Evolutionary conservation across 495 filamentous ascomycete species (phyloP).

Genomic region (Talaromyces borbonicus): DNA sequence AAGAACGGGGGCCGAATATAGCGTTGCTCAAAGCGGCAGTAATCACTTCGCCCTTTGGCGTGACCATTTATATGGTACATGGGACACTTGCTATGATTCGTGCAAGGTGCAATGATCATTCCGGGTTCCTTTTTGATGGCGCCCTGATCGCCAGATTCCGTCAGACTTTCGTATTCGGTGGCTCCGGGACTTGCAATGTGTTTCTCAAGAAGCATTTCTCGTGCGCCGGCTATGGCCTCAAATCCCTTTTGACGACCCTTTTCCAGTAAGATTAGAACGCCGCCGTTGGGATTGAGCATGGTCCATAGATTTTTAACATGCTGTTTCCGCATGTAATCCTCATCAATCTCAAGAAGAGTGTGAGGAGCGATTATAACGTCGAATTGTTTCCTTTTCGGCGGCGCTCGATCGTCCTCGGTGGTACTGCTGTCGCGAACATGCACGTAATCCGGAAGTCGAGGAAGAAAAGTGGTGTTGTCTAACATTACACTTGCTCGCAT

Average conservation of each 20-base stretch:
- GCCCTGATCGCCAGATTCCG: conserved; percentile 25
- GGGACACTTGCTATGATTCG: conserved; percentile 79
- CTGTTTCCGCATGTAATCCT: conserved; percentile 64
- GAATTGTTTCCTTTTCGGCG: conserved; percentile 62
- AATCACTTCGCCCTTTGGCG: conserved; percentile 67
- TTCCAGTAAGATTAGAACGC: conserved; percentile 78
- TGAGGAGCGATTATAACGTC: conserved; percentile 90
- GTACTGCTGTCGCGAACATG: conserved; percentile 44
- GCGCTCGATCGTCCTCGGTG: conserved; percentile 28
- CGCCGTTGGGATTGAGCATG: conserved; percentile 73
- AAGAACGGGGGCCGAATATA: conserved; percentile 76
- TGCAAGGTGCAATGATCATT: conserved; percentile 94
- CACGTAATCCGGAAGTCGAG: conserved; percentile 85
- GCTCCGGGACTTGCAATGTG: conserved; percentile 60
- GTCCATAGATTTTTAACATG: conserved; percentile 82
- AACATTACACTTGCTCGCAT: conserved; percentile 66
- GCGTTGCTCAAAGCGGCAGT: conserved; percentile 82
- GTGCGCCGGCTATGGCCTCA: conserved; percentile 78
- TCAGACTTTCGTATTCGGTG: conserved; percentile 29
- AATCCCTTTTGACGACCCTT: conserved; percentile 89
- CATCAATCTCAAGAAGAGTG: conserved; percentile 58
- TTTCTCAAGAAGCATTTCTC: conserved; percentile 63
- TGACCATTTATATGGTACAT: conserved; percentile 70
- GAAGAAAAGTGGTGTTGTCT: conserved; percentile 84
- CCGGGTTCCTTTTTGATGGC: conserved; percentile 55